Evolutionary conservation across 805 yeast species (phyloP).

Genomic region (Candida chilensis): DNA sequence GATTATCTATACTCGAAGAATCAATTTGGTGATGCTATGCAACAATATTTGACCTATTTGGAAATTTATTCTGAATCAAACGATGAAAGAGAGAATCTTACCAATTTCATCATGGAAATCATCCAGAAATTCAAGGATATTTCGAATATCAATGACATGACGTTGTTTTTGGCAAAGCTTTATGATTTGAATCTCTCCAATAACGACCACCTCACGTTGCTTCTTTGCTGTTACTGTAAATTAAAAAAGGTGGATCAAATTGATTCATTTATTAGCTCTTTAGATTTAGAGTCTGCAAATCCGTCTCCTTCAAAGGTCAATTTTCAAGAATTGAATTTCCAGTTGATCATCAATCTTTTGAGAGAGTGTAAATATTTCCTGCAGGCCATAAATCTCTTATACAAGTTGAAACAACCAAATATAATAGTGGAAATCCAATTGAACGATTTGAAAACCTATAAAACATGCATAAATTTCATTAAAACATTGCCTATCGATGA

Average conservation of each 20-base stretch:
- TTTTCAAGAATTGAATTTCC: constrained; percentile 49
- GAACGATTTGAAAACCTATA: constrained; percentile 52
- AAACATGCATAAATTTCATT: constrained; percentile 54
- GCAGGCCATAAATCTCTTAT: constrained; percentile 64
- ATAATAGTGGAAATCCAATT: constrained; percentile 69
- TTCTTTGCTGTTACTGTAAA: constrained; percentile 75
- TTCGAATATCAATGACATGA: constrained; percentile 55
- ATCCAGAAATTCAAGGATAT: constrained; percentile 76
- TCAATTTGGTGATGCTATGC: constrained; percentile 60
- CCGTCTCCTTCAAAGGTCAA: constrained; percentile 3
- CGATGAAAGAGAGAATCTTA: too few species aligned
- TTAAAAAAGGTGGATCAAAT: constrained; percentile 54
- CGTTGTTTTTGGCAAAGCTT: constrained; percentile 55
- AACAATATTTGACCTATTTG: constrained; percentile 53
- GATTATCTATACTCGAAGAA: constrained; percentile 62
- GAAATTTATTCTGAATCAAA: constrained; percentile 11
- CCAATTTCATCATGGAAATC: too few species aligned
- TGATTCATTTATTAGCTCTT: constrained; percentile 38
- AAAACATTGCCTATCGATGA: constrained; percentile 69
- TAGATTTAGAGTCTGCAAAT: constrained; percentile 14
- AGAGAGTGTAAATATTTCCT: constrained; percentile 60
- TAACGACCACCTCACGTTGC: constrained; percentile 74
- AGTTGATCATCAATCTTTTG: constrained; percentile 58
- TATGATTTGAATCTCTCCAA: constrained; percentile 46
- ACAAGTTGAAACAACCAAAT: constrained; percentile 63